Conservation (phyloP, 257 asterid genomes). For the Forsythia viridissima region DNA sequence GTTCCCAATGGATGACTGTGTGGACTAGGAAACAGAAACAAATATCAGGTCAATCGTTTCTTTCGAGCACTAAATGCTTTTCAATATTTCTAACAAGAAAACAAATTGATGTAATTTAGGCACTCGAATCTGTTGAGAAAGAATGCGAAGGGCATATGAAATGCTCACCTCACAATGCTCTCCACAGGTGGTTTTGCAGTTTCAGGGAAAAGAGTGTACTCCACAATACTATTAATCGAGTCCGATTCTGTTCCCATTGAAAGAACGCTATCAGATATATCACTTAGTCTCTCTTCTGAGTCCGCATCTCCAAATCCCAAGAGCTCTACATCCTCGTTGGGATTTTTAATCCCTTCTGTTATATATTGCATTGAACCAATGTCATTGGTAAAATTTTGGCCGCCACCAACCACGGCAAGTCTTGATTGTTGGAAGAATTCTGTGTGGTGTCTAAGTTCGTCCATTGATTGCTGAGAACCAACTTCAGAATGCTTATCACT, state of each 20-base stretch:
- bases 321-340: slow-evolving; percentile 63
- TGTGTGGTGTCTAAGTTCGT: slow-evolving; percentile 73
- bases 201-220: slow-evolving; percentile 89
- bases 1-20: not conserved
- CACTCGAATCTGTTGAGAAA: not conserved
- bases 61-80: not conserved
- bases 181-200: slow-evolving; percentile 53
- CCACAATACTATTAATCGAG: slow-evolving; percentile 75
- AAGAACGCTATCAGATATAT: slow-evolving; percentile 93
- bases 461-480: slow-evolving; percentile 78
- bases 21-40: not conserved
- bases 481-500: slow-evolving; percentile 90
- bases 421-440: slow-evolving; percentile 79
- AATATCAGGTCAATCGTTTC: not conserved
- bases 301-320: slow-evolving; percentile 79
- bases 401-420: slow-evolving; percentile 52
- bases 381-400: slow-evolving; percentile 37
- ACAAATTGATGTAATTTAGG: not conserved
- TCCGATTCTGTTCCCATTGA: slow-evolving; percentile 97
- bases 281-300: slow-evolving; percentile 88
- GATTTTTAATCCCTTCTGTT: slow-evolving; percentile 39
- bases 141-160: slow-evolving; percentile 13
- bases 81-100: not conserved
- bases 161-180: slow-evolving; percentile 60
- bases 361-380: slow-evolving; percentile 34